phyloP scores from a whole-genome alignment of 306 rosid genomes.

The Psophocarpus tetragonolobus region DNA sequence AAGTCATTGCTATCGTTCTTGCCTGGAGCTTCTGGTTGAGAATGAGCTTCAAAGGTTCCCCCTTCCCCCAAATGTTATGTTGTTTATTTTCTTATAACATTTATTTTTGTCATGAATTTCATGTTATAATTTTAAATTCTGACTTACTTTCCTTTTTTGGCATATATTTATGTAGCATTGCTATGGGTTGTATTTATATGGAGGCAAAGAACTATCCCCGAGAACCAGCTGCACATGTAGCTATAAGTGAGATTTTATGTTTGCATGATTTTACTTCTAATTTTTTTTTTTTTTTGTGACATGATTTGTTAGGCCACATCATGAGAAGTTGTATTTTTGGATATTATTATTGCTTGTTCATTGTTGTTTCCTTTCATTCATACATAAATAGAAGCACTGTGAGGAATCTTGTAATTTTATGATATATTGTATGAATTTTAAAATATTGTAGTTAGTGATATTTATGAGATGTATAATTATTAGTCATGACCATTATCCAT shows the following conservation, averaged over 20 bases:
- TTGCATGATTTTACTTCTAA: constrained; percentile 31
- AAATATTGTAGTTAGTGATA: not conserved
- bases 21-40: constrained; percentile 92
- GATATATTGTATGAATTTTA: not conserved
- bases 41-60: constrained; percentile 78
- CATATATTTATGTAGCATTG: constrained; percentile 68
- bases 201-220: constrained; percentile 98
- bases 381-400: not conserved
- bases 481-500: not conserved
- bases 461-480: not conserved
- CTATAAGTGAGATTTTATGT: constrained; percentile 77
- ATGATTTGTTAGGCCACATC: constrained; percentile 18
- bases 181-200: constrained; percentile 93
- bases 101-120: constrained; percentile 9
- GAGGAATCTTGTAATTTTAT: not conserved
- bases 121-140: constrained; percentile 19
- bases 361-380: not conserved
- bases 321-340: constrained; percentile 6
- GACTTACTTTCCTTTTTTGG: constrained; percentile 36
- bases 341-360: not conserved
- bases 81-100: constrained; percentile 15
- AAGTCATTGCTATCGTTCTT: constrained; percentile 96
- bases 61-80: not conserved
- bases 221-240: constrained; percentile 99
- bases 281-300: constrained; percentile 18